These are phyloP conservation scores for Cordyceps farinosa DNA, from an alignment of 2,329 filamentous ascomycete species.

Conservation along the genomic window DNA sequence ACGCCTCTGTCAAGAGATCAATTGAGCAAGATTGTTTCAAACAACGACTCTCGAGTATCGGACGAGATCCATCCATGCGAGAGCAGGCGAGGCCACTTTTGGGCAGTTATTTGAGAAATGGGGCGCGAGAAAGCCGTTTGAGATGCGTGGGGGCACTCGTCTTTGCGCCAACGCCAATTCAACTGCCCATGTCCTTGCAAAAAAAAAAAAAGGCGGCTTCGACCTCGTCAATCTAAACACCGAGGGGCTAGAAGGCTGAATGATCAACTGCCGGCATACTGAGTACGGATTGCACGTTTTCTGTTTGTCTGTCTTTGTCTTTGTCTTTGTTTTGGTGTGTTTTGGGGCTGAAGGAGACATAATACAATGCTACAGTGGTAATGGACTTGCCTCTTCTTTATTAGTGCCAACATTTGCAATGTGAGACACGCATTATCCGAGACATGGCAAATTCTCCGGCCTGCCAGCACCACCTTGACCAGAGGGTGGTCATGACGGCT, in stretches of 20 bases:
- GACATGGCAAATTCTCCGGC: background rate
- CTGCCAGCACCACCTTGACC: background rate
- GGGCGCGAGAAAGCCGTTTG: background rate
- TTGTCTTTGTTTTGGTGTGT: background rate
- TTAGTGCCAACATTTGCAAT: background rate
- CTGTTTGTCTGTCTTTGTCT: no score
- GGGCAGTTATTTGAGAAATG: background rate
- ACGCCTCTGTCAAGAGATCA: background rate
- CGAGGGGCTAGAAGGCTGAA: background rate
- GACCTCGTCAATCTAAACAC: background rate
- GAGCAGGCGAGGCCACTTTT: background rate
- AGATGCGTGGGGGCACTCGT: background rate
- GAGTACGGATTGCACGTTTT: no score
- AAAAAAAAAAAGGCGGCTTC: background rate
- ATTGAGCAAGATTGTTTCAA: no score
- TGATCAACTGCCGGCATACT: background rate
- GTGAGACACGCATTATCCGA: slow-evolving; percentile 8
- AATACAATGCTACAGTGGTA: background rate
- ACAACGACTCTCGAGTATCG: background rate
- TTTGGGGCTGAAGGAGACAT: background rate
- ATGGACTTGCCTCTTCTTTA: background rate
- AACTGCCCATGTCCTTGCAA: background rate
- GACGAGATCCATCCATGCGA: background rate
- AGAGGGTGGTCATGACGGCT: background rate
- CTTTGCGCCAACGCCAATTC: background rate